Evolutionary conservation across 1,139 yeast genomes (phyloP).

Genomic region (Lodderomyces margitis): DNA sequence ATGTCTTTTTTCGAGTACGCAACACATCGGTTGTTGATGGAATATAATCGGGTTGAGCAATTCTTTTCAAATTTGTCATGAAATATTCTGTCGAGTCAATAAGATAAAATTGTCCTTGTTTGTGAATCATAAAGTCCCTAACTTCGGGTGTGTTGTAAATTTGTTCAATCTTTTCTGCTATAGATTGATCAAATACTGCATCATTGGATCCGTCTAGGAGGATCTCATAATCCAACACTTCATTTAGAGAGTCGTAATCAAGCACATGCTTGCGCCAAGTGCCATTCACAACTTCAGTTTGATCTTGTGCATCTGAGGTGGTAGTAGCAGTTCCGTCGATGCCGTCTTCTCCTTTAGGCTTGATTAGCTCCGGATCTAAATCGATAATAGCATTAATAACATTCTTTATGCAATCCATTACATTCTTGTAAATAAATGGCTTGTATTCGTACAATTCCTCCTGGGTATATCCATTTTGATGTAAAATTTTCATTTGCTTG

Average conservation of each 20-base stretch:
- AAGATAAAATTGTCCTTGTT: slow-evolving; percentile 74
- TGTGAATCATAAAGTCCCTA: slow-evolving; percentile 51
- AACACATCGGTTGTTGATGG: slow-evolving; percentile 79
- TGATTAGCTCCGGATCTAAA: slow-evolving; percentile 48
- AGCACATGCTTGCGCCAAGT: slow-evolving; percentile 21
- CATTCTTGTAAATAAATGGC: slow-evolving; percentile 68
- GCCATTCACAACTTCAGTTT: not conserved
- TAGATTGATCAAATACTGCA: slow-evolving; percentile 36
- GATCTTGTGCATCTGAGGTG: slow-evolving; percentile 7
- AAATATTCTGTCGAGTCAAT: slow-evolving; percentile 88
- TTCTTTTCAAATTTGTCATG: slow-evolving; percentile 64
- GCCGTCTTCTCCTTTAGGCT: slow-evolving; percentile 9
- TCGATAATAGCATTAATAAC: slow-evolving; percentile 57
- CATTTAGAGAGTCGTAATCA: slow-evolving; percentile 43
- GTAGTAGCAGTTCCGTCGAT: slow-evolving; percentile 13
- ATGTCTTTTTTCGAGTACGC: slow-evolving; percentile 87
- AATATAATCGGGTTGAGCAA: slow-evolving; percentile 56
- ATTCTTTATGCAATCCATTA: slow-evolving; percentile 64
- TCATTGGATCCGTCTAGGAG: slow-evolving; percentile 50
- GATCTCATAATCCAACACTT: slow-evolving; percentile 47
- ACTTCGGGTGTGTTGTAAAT: slow-evolving; percentile 62
- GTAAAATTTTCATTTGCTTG: slow-evolving; percentile 72
- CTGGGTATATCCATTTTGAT: slow-evolving; percentile 64
- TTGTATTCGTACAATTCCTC: slow-evolving; percentile 65
- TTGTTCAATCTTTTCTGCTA: slow-evolving; percentile 44